phyloP scores from a whole-genome alignment of 805 yeast genomes.

The Ogataea zsoltii region DNA sequence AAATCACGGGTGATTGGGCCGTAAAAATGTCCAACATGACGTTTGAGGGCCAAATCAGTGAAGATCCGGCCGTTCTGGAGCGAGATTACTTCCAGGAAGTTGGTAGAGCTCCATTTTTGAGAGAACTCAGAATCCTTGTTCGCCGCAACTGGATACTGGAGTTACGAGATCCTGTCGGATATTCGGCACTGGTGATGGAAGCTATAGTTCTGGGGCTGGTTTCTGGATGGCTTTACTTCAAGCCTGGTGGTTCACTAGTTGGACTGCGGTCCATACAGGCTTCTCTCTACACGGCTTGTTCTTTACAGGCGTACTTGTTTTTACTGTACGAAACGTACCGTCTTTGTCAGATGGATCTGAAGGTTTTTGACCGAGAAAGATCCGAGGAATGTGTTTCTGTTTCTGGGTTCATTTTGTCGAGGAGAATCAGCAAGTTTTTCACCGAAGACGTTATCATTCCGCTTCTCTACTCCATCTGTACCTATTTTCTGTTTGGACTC shows the following conservation, averaged over 20 bases:
- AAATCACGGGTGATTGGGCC: constrained; percentile 42
- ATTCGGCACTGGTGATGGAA: constrained; percentile 43
- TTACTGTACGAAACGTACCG: constrained; percentile 60
- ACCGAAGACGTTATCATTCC: constrained; percentile 71
- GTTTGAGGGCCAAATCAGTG: not conserved
- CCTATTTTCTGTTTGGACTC: constrained; percentile 80
- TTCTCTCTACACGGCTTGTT: constrained; percentile 51
- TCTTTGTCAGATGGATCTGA: constrained; percentile 53
- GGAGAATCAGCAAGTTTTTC: constrained; percentile 64
- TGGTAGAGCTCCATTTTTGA: constrained; percentile 40
- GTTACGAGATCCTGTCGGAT: constrained; percentile 51
- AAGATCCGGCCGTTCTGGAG: too few relatives aligned
- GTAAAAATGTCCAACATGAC: constrained; percentile 18
- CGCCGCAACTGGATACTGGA: constrained; percentile 48
- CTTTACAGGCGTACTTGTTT: constrained; percentile 56
- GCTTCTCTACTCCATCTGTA: constrained; percentile 55
- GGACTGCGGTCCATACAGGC: constrained; percentile 66
- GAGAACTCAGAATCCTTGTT: constrained; percentile 46
- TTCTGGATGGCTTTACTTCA: constrained; percentile 77
- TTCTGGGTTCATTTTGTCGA: constrained; percentile 62
- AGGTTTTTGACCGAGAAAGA: constrained; percentile 64
- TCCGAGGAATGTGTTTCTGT: constrained; percentile 68
- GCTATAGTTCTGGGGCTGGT: constrained; percentile 53
- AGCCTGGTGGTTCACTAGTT: constrained; percentile 56
- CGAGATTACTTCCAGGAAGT: constrained; percentile 23